Evolutionary conservation across 768 basidiomycete species (phyloP).

Genomic region (Mrakia hoshinonis): DNA sequence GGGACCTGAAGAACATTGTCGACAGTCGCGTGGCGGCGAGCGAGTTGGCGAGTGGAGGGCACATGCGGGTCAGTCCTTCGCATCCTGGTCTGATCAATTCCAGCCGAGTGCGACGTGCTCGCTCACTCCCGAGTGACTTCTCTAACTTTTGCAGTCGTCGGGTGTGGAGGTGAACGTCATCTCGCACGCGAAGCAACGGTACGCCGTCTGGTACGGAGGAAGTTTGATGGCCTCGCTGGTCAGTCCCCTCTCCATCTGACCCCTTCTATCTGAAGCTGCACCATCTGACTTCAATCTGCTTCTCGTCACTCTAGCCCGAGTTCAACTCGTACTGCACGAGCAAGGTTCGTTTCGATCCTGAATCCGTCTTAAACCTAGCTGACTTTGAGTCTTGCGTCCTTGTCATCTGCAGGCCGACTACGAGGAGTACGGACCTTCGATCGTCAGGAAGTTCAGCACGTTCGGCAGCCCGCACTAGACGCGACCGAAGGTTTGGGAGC

Average conservation of each 20-base stretch:
- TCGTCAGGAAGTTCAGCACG: conserved; percentile 28
- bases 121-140: not conserved
- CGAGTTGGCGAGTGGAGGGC: conserved; percentile 62
- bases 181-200: conserved; percentile 94
- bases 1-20: conserved; percentile 87
- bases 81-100: not conserved
- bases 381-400: not conserved
- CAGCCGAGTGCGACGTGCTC: not conserved
- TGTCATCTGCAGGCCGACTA: conserved; percentile 78
- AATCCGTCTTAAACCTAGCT: not conserved
- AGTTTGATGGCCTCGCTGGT: conserved; percentile 87
- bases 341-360: not conserved
- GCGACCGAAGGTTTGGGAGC: no score
- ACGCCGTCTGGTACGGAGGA: conserved; percentile 96
- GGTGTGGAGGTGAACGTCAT: conserved; percentile 98
- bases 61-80: conserved; percentile 54
- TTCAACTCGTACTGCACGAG: conserved; percentile 78
- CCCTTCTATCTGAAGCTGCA: not conserved
- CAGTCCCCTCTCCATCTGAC: conserved; percentile 36
- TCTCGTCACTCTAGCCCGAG: conserved; percentile 56
- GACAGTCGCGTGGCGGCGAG: conserved; percentile 78
- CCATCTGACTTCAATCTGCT: not conserved
- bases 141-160: conserved; percentile 55
- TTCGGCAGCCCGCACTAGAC: conserved; percentile 23
- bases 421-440: conserved; percentile 41